phyloP scores from a whole-genome alignment of 1,139 yeast species.

The Debaryomyces sp. region DNA sequence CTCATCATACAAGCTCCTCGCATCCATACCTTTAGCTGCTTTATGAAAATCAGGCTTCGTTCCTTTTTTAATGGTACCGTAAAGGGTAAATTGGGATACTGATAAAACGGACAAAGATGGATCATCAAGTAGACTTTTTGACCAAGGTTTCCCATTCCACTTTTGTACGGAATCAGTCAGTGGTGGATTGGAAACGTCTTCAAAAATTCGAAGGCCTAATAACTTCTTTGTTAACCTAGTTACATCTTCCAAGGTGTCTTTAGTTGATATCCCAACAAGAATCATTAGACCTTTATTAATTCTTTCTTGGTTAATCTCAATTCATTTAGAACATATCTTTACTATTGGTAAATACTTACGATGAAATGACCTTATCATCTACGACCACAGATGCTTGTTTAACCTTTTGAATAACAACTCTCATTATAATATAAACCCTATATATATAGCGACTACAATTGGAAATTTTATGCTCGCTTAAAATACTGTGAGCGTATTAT shows the following conservation, averaged over 20 bases:
- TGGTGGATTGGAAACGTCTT: conserved; percentile 45
- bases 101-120: conserved; percentile 38
- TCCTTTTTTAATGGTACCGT: conserved; percentile 84
- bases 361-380: conserved; percentile 65
- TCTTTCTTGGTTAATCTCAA: conserved; percentile 26
- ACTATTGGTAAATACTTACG: conserved; percentile 44
- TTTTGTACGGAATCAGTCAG: conserved; percentile 31
- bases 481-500: background rate
- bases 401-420: conserved; percentile 86
- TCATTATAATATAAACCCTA: conserved; percentile 49
- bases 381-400: conserved; percentile 87
- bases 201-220: conserved; percentile 68
- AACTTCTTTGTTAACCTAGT: conserved; percentile 69
- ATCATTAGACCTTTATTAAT: conserved; percentile 77
- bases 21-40: conserved; percentile 83
- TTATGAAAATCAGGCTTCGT: conserved; percentile 91
- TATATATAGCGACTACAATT: background rate
- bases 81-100: conserved; percentile 88
- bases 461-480: background rate
- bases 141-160: conserved; percentile 67
- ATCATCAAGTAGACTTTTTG: conserved; percentile 37
- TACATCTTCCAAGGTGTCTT: conserved; percentile 76
- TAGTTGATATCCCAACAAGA: conserved; percentile 79
- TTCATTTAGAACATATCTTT: background rate
- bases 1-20: conserved; percentile 64